phyloP scores from a whole-genome alignment of 106 monocot species.

The Dendrobium huoshanense region DNA sequence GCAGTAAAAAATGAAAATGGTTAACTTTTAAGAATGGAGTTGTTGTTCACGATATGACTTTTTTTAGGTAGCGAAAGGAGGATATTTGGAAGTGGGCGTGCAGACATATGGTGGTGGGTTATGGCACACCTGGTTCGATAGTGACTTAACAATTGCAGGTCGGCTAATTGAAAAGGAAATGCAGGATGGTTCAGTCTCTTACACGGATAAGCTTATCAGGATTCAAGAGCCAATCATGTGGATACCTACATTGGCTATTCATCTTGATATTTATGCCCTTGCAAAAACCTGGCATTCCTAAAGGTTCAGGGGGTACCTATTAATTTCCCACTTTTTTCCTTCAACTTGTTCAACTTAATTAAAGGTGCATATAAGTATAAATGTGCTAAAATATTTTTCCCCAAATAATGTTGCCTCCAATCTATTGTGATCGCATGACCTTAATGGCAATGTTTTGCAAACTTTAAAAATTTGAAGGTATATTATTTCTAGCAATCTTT shows the following conservation, averaged over 20 bases:
- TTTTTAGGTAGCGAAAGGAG: conserved; percentile 76
- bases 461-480: neutral
- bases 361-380: too few species aligned
- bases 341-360: too few species aligned
- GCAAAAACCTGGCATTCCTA: too few species aligned
- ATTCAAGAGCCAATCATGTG: conserved; percentile 81
- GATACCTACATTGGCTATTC: conserved; percentile 95
- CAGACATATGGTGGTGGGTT: conserved; percentile 94
- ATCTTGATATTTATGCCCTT: conserved; percentile 6
- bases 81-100: conserved; percentile 90
- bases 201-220: conserved; percentile 78
- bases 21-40: neutral
- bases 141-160: conserved; percentile 88
- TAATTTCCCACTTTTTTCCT: too few species aligned
- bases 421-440: neutral
- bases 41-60: neutral
- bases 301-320: too few species aligned
- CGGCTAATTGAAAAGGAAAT: conserved; percentile 68
- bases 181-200: conserved; percentile 52
- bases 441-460: neutral
- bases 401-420: conserved; percentile 12
- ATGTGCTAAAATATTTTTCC: too few species aligned
- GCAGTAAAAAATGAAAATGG: neutral
- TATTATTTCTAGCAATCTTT: neutral
- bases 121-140: conserved; percentile 99